A percentile compares a stretch with the other conserved stretches of the same genome.
Conservation (phyloP, 2,329 filamentous ascomycete genomes). For the Xylariaceae sp. region DNA sequence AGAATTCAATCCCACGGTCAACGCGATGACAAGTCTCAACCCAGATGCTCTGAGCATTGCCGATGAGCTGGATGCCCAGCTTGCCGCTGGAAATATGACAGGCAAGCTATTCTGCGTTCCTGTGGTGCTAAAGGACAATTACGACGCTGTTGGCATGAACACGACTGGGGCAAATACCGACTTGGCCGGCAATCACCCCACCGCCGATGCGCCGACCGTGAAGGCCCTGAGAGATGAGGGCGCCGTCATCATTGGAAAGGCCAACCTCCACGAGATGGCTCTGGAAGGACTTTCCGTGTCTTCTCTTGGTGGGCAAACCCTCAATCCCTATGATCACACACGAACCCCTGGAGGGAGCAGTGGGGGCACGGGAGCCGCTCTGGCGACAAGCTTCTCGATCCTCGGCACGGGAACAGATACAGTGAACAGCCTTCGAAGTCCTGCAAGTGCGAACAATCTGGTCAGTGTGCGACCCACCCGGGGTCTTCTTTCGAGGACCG, state of each 20-base stretch:
- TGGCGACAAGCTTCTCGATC: constrained; percentile 52
- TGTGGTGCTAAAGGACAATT: constrained; percentile 62
- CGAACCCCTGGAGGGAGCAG: constrained; percentile 63
- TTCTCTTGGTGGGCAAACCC: constrained; percentile 58
- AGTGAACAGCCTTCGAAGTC: constrained; percentile 58
- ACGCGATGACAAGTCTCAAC: constrained; percentile 53
- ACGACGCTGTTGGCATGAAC: constrained; percentile 48
- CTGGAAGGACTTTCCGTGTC: constrained; percentile 61
- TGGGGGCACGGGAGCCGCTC: constrained; percentile 57
- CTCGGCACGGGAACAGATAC: constrained; percentile 57
- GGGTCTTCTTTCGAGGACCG: constrained; percentile 45
- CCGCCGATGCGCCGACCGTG: constrained; percentile 45
- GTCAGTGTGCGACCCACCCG: constrained; percentile 55
- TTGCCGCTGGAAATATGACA: constrained; percentile 44
- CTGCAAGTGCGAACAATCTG: constrained; percentile 56
- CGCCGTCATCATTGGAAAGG: constrained; percentile 53
- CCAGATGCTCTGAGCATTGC: constrained; percentile 38
- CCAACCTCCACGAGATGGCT: constrained; percentile 60
- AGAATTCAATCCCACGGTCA: constrained; percentile 50
- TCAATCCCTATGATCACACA: constrained; percentile 58
- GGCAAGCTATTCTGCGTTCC: constrained; percentile 57
- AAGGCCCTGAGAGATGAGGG: constrained; percentile 44
- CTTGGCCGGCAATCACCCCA: constrained; percentile 42
- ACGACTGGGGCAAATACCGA: constrained; percentile 53
- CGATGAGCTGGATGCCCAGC: constrained; percentile 41